phyloP scores from a whole-genome alignment of 1,284 basidiomycete genomes.

The Ceratobasidium sp. region DNA sequence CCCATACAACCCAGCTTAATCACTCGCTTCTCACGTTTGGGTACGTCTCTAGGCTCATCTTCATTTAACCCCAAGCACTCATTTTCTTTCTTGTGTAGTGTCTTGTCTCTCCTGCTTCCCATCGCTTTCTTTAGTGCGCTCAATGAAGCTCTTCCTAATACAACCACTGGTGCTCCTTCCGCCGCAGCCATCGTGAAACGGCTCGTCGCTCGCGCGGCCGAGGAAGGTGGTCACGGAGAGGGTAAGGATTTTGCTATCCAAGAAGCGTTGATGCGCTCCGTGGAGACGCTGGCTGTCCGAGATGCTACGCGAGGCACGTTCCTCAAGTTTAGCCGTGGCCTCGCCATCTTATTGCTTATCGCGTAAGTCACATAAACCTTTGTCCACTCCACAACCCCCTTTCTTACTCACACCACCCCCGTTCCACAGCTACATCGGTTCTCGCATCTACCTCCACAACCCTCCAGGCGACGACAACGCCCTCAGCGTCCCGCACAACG shows the following conservation, averaged over 20 bases:
- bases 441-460: slow-evolving; percentile 47
- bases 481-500: no score
- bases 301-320: slow-evolving; percentile 38
- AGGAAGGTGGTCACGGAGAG: no score
- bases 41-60: no score
- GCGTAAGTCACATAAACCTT: no score
- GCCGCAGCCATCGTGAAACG: neutral
- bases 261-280: slow-evolving; percentile 6
- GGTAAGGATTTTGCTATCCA: neutral
- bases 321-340: slow-evolving; percentile 37
- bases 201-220: neutral
- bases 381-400: no score
- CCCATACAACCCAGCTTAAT: slow-evolving; percentile 31
- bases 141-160: slow-evolving; percentile 17
- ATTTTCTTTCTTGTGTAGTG: neutral
- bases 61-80: no score
- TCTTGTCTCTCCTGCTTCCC: slow-evolving; percentile 41
- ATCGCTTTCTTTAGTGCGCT: slow-evolving; percentile 38
- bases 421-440: slow-evolving; percentile 34
- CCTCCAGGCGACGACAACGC: slow-evolving; percentile 42
- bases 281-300: slow-evolving; percentile 13
- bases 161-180: neutral
- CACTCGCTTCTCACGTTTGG: slow-evolving; percentile 40
- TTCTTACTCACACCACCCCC: no score
- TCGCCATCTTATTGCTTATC: slow-evolving; percentile 46